Conservation (phyloP, 805 yeast species). For the Metschnikowia corniflorae region DNA sequence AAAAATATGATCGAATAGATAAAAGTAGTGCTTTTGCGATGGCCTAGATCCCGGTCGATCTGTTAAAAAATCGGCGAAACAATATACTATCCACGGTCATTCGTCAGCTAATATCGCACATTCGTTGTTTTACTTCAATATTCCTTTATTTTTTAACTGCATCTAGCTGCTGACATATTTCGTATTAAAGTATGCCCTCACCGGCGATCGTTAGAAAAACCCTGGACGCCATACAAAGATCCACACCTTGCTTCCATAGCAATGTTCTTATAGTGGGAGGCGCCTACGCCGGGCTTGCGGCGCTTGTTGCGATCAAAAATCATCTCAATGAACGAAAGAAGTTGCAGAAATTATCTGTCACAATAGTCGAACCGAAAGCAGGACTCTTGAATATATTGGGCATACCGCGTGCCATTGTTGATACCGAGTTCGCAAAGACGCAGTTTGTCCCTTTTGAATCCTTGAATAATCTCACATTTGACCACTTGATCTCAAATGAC, state of each 20-base stretch:
- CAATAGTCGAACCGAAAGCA: constrained; percentile 38
- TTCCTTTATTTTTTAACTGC: background rate
- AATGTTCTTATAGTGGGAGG: constrained; percentile 42
- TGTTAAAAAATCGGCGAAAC: too few species aligned
- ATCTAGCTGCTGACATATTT: background rate
- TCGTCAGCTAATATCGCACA: too few species aligned
- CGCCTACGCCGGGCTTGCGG: constrained; percentile 39
- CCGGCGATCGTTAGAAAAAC: constrained; percentile 5
- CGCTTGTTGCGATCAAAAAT: constrained; percentile 28
- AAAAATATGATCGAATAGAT: constrained; percentile 7
- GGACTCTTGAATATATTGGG: constrained; percentile 41
- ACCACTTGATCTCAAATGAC: constrained; percentile 26
- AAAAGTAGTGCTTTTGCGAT: background rate
- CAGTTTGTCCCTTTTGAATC: constrained; percentile 34
- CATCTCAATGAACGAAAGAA: constrained; percentile 20
- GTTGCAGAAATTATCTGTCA: constrained; percentile 24
- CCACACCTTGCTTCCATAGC: constrained; percentile 23
- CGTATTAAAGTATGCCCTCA: background rate
- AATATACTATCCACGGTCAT: too few species aligned
- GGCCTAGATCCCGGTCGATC: too few species aligned
- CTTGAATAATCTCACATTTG: constrained; percentile 28
- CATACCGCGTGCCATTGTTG: constrained; percentile 38
- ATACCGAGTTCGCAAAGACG: constrained; percentile 34
- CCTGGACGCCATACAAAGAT: constrained; percentile 9
- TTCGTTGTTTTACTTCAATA: too few species aligned